Evolutionary conservation across 2,329 filamentous ascomycete genomes (phyloP).

Genomic region (Emmonsiellopsis sp.): DNA sequence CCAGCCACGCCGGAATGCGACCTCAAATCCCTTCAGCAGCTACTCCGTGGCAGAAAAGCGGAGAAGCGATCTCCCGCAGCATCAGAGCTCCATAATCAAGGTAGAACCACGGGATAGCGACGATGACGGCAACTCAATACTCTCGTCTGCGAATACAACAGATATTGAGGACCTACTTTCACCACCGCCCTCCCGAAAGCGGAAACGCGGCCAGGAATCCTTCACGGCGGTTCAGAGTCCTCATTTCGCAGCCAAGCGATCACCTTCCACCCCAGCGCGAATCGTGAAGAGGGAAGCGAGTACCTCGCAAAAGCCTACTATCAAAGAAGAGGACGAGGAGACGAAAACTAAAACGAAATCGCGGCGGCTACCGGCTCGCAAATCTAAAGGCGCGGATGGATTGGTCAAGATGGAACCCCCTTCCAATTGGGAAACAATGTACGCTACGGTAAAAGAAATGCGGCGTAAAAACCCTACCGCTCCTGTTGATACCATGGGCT

Average conservation of each 20-base stretch:
- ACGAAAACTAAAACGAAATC: constrained; percentile 22
- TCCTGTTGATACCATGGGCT: constrained; percentile 96
- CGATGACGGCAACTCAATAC: constrained; percentile 21
- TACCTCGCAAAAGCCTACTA: constrained; percentile 15
- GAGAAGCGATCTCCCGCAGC: constrained; percentile 17
- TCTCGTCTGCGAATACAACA: constrained; percentile 26
- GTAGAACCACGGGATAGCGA: constrained; percentile 22
- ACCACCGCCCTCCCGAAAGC: constrained; percentile 33
- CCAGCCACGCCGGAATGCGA: constrained; percentile 26
- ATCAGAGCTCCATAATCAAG: constrained; percentile 16
- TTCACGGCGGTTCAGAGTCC: background rate
- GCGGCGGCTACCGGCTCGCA: constrained; percentile 32
- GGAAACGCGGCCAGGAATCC: constrained; percentile 15
- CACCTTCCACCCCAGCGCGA: constrained; percentile 8
- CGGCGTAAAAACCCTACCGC: constrained; percentile 56
- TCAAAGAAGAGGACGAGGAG: constrained; percentile 19
- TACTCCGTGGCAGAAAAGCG: constrained; percentile 21
- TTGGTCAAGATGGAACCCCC: constrained; percentile 47
- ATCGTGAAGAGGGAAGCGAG: constrained; percentile 12
- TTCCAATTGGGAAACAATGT: constrained; percentile 74
- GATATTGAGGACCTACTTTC: constrained; percentile 52
- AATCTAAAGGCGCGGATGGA: constrained; percentile 29
- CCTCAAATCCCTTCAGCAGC: background rate
- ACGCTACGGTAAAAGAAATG: constrained; percentile 69
- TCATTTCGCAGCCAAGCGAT: background rate